Base-by-base conservation (phyloP, 805 yeast genomes). In the Candida ascalaphidarum region DNA sequence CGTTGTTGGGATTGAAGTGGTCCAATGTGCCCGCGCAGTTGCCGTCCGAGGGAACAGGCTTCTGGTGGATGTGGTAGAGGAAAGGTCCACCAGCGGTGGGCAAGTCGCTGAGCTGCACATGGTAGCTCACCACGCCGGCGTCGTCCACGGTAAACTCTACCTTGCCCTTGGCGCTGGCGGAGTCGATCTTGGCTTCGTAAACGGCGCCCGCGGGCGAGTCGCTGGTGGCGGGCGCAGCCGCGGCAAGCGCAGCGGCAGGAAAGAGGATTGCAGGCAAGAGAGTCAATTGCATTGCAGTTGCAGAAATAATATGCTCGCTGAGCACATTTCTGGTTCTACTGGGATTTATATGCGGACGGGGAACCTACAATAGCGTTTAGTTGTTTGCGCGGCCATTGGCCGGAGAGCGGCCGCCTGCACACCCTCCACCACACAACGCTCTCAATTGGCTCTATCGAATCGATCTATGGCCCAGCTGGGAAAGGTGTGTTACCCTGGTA, bases 1-100 rank as follows among this genome's bases (percentile, higher is more conserved):
- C 68, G 31, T 44, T 39, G 48, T 45, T 61, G 11, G 68, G 67
- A 41, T 61, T 52, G 35, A 61, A 54, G 44, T 55, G 61, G 15
- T 32, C 48, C 23, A 31, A 32, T 11, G 68, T 57, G 23, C 50
- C 65, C n/a, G 50, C 41, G 30, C 54, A 48, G 34, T 34, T 34
- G n/a, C 54, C 54, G 38, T 52, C 43, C 5, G 50, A 21, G 9
- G 67, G 66, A 21, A 61, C 64, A 10, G 61, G 52, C 19, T 33
- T 28, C 29, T 50, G 44, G 40, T 61, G 65, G 32, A 61, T 47
- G 38, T 58, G 65, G 51, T 61, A 61, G 21, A 44, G 31, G 50
- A 58, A 61, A 16, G 65, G 63, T 11, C 64, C 65, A 14, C 62
- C 62, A 3, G 35, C 17, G 11, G 35, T 19, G 8, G 66, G 67